Percentiles rank a stretch among this genome's conserved stretches.
phyloP scores from a whole-genome alignment of 192 early-diverging fungal species.

The Gaertneriomyces sp. region DNA sequence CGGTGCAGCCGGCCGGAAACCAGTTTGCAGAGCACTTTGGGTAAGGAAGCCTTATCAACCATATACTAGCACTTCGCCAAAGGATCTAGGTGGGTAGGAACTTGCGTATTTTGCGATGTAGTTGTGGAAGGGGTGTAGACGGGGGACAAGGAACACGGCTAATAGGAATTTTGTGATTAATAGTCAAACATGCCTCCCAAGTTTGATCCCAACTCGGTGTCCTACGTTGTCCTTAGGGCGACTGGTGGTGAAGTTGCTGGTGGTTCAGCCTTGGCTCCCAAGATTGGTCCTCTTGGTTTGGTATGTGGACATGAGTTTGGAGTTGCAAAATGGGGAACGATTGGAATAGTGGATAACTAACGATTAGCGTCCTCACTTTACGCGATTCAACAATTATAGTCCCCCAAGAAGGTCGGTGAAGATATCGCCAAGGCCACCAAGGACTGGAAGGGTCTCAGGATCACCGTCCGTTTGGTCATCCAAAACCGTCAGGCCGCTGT shows the following conservation, averaged over 20 bases:
- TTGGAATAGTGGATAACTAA: background rate
- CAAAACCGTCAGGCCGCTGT: constrained; percentile 99
- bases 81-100: too few species aligned
- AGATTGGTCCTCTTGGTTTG: constrained; percentile 99
- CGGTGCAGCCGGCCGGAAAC: too few species aligned
- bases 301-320: constrained; percentile 21
- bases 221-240: constrained; percentile 87
- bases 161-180: background rate
- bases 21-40: too few species aligned
- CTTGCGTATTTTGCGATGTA: too few species aligned
- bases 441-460: constrained; percentile 98
- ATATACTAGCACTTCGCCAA: too few species aligned
- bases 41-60: too few species aligned
- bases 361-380: background rate
- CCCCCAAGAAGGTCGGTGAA: constrained; percentile 99
- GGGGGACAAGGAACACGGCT: background rate
- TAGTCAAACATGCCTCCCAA: constrained; percentile 74
- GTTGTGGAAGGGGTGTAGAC: background rate
- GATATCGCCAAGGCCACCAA: constrained; percentile 99
- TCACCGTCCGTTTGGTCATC: constrained; percentile 97
- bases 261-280: constrained; percentile 95
- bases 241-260: constrained; percentile 98
- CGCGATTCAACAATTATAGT: constrained; percentile 31
- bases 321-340: background rate
- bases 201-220: constrained; percentile 77